These are phyloP conservation scores for Haematococcus lacustris DNA, from an alignment of 139 green algal genomes.

Conservation along the genomic window DNA sequence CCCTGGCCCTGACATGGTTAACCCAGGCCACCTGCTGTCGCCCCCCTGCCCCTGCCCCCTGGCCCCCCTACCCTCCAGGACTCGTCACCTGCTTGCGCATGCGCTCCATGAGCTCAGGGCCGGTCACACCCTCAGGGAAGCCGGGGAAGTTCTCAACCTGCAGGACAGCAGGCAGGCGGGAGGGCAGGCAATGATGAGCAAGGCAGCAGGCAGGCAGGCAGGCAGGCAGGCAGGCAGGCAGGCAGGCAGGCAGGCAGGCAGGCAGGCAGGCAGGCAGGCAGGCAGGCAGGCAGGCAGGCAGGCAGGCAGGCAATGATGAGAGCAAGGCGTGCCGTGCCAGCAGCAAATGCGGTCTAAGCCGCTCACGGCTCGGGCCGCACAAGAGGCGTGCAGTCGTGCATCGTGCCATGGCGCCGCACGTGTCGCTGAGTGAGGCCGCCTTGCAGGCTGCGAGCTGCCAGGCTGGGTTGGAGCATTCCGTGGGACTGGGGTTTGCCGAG, in stretches of 20 bases:
- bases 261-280: constrained; percentile 14
- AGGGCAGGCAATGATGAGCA: constrained; percentile 56
- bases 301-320: too few species aligned
- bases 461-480: neutral
- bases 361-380: too few species aligned
- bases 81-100: constrained; percentile 90
- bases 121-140: constrained; percentile 95
- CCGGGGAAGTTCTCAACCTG: constrained; percentile 95
- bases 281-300: too few species aligned
- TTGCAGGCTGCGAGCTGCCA: too few species aligned
- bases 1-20: neutral
- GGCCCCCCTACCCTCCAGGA: too few species aligned
- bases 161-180: too few species aligned
- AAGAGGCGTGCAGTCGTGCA: too few species aligned
- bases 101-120: constrained; percentile 94
- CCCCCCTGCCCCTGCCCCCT: neutral
- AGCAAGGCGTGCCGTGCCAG: too few species aligned
- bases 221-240: constrained; percentile 15
- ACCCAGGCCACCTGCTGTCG: neutral
- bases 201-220: constrained; percentile 12
- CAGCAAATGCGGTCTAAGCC: too few species aligned
- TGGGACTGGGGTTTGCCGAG: neutral
- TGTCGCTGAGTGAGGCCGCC: neutral
- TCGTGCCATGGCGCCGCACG: neutral
- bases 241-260: constrained; percentile 16